Conservation (phyloP, 2,329 filamentous ascomycete genomes). For the Paraphoma sp. region DNA sequence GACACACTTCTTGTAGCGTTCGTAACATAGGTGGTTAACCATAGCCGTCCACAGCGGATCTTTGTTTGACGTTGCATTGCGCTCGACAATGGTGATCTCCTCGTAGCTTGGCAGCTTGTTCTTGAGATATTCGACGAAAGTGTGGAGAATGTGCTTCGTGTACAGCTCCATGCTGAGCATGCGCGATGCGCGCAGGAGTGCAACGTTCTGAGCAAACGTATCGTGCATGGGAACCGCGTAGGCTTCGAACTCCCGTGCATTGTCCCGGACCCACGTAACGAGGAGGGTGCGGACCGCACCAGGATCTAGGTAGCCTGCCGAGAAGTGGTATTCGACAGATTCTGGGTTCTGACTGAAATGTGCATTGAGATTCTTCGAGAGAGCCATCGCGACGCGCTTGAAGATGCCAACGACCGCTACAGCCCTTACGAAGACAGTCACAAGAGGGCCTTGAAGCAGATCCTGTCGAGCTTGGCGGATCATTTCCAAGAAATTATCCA, state of each 20-base stretch:
- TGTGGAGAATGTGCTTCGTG: slow-evolving; percentile 4
- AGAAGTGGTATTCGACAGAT: slow-evolving; percentile 7
- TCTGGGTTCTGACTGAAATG: slow-evolving; percentile 14
- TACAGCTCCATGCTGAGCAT: slow-evolving; percentile 22
- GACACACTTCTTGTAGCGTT: slow-evolving; percentile 4
- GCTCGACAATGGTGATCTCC: slow-evolving; percentile 16
- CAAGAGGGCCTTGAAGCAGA: slow-evolving; percentile 9
- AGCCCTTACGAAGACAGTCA: slow-evolving; percentile 13
- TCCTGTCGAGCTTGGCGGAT: slow-evolving; percentile 11
- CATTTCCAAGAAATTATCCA: slow-evolving; percentile 12
- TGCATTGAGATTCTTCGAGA: slow-evolving; percentile 10
- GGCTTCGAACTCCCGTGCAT: slow-evolving; percentile 10
- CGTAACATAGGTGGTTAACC: slow-evolving; percentile 18
- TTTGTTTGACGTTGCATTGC: slow-evolving; percentile 7
- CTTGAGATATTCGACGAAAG: slow-evolving; percentile 13
- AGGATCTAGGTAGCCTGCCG: neutral
- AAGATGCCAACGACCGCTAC: slow-evolving; percentile 2
- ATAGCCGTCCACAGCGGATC: slow-evolving; percentile 22
- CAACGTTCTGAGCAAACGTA: slow-evolving; percentile 10
- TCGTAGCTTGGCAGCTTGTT: slow-evolving; percentile 15
- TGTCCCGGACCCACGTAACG: slow-evolving; percentile 11
- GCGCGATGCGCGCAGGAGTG: slow-evolving; percentile 14
- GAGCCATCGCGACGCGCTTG: slow-evolving; percentile 23
- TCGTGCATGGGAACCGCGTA: slow-evolving; percentile 4
- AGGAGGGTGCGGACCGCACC: slow-evolving; percentile 12